These are phyloP conservation scores for Salvia splendens DNA, from an alignment of 257 asterid genomes.

Conservation along the genomic window DNA sequence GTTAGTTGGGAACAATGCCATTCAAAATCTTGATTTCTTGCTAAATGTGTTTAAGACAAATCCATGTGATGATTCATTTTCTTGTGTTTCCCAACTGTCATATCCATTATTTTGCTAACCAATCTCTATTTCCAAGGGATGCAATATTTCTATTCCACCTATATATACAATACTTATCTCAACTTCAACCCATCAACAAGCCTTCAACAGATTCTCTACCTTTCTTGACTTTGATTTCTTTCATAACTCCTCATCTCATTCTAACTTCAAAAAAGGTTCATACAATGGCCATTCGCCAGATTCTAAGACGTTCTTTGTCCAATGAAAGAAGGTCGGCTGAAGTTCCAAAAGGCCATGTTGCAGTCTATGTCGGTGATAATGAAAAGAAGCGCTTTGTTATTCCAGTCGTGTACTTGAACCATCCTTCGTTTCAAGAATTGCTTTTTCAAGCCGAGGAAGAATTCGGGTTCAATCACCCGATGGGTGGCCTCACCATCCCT, in stretches of 20 bases:
- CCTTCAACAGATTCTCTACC: background rate
- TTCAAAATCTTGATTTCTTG: no score
- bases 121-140: background rate
- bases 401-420: constrained; percentile 29
- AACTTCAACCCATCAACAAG: background rate
- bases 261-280: no score
- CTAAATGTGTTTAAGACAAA: constrained; percentile 18
- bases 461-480: constrained; percentile 38
- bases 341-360: constrained; percentile 26
- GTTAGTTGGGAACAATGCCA: no score
- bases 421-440: constrained; percentile 38
- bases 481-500: constrained; percentile 46
- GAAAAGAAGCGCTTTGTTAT: constrained; percentile 16
- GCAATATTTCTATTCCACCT: background rate
- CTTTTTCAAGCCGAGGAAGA: constrained; percentile 37
- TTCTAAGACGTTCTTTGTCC: constrained; percentile 17
- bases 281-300: background rate
- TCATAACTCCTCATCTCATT: background rate
- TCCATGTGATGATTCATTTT: constrained; percentile 8
- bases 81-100: background rate
- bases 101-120: background rate
- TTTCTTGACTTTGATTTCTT: background rate
- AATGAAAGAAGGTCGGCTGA: constrained; percentile 3
- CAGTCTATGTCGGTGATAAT: constrained; percentile 16
- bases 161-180: background rate